Conservation (phyloP, 208 protist genomes). For the Crithidia thermophila region DNA sequence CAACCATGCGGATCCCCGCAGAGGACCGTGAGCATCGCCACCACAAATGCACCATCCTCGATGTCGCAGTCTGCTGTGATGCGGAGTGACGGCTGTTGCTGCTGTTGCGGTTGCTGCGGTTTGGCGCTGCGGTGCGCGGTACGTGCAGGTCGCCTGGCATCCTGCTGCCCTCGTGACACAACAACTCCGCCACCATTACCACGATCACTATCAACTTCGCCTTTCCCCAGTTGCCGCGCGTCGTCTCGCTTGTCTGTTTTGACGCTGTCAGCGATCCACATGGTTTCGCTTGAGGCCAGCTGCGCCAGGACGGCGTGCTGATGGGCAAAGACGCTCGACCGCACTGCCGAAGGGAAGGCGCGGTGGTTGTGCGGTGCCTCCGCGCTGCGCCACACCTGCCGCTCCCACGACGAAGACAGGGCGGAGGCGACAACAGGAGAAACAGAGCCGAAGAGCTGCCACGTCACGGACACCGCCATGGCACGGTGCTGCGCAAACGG, state of each 20-base stretch:
- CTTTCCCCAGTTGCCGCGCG: background rate
- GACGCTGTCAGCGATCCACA: slow-evolving; percentile 13
- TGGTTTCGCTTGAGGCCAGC: slow-evolving; percentile 15
- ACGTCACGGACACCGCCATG: background rate
- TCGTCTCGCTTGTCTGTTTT: too few relatives aligned
- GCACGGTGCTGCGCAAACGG: background rate
- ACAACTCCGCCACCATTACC: too few relatives aligned
- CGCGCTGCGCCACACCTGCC: slow-evolving; percentile 17
- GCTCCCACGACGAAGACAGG: background rate
- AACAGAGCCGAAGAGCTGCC: slow-evolving; percentile 10
- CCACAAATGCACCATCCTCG: slow-evolving; percentile 11
- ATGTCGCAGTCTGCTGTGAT: too few relatives aligned
- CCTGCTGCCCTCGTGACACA: too few relatives aligned
- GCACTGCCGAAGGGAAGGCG: slow-evolving; percentile 23
- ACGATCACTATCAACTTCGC: too few relatives aligned
- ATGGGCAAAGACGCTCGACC: slow-evolving; percentile 21
- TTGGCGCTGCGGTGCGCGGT: too few relatives aligned
- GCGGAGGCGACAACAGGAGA: background rate
- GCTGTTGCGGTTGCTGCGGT: too few relatives aligned
- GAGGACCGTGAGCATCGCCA: slow-evolving; percentile 6
- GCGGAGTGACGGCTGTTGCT: background rate
- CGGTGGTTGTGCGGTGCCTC: slow-evolving; percentile 16
- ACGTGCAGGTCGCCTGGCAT: too few relatives aligned
- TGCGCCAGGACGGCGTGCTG: slow-evolving; percentile 19
- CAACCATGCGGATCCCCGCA: slow-evolving; percentile 7